Conservation (phyloP, 257 asterid genomes). For the Handroanthus guayacan region DNA sequence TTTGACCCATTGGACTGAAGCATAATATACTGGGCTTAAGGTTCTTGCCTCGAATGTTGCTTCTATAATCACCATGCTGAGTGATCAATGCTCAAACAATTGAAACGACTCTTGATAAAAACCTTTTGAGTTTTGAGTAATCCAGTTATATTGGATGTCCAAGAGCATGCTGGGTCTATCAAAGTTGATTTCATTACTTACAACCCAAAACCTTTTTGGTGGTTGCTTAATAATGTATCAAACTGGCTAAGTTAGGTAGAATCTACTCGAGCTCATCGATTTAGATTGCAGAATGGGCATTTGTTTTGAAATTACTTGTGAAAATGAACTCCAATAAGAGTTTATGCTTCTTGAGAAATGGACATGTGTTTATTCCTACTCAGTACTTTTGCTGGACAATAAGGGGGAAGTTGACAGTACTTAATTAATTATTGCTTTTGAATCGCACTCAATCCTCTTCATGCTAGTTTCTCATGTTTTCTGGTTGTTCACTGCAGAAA, state of each 20-base stretch:
- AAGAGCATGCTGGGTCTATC: neutral
- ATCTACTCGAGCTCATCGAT: neutral
- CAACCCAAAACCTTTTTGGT: neutral
- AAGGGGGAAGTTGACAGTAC: neutral
- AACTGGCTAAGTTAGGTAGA: neutral
- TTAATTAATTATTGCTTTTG: neutral
- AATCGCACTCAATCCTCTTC: neutral
- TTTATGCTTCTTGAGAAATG: neutral
- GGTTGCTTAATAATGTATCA: neutral
- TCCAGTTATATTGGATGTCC: neutral
- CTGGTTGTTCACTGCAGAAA: slow-evolving; percentile 39
- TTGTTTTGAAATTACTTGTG: neutral
- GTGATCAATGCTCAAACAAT: neutral
- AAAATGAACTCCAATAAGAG: neutral
- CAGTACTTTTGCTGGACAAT: neutral
- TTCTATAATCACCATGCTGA: neutral
- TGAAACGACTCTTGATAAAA: neutral
- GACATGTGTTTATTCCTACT: neutral
- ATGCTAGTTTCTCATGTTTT: neutral
- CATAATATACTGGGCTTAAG: neutral
- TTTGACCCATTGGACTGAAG: neutral
- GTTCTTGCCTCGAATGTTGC: neutral
- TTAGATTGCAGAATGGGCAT: neutral
- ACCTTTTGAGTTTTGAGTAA: neutral
- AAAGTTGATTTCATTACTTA: neutral